Percentiles rank a stretch among this genome's conserved stretches.
Evolutionary conservation across 2,329 filamentous ascomycete species (phyloP).

Genomic region (Sarocladiaceae sp.): DNA sequence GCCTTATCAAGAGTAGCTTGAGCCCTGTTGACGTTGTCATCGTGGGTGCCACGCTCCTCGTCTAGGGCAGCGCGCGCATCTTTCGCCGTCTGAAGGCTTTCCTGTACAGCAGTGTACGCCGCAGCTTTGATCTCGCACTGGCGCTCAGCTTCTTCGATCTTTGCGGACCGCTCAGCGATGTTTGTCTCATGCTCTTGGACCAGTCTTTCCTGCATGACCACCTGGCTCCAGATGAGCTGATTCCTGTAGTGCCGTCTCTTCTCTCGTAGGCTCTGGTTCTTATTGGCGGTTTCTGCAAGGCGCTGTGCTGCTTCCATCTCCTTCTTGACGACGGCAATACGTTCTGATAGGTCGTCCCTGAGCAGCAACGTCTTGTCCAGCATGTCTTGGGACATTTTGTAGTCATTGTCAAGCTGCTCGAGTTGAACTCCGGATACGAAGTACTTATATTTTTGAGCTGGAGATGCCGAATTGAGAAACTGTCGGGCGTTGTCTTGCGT

Average conservation of each 20-base stretch:
- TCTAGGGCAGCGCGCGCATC: conserved; percentile 34
- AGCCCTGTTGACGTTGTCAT: conserved; percentile 35
- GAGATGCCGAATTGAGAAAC: conserved; percentile 79
- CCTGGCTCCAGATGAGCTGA: conserved; percentile 82
- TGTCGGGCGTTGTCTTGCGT: conserved; percentile 93
- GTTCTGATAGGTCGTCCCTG: conserved; percentile 28
- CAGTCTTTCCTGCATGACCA: conserved; percentile 64
- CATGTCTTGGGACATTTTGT: conserved; percentile 73
- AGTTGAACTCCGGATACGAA: conserved; percentile 93
- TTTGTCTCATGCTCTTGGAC: conserved; percentile 18
- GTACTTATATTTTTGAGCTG: conserved; percentile 88
- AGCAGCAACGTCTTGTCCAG: conserved; percentile 56
- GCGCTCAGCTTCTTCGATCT: conserved; percentile 17
- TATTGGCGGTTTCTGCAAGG: conserved; percentile 58
- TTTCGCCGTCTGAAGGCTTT: conserved; percentile 33
- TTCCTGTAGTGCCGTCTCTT: conserved; percentile 52
- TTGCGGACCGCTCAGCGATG: conserved; percentile 14
- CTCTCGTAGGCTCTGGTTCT: conserved; percentile 58
- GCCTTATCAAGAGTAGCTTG: conserved; percentile 48
- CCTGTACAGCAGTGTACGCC: conserved; percentile 39
- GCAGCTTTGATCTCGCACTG: conserved; percentile 38
- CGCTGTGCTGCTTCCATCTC: conserved; percentile 53
- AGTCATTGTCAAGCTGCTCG: conserved; percentile 86
- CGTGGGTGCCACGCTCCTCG: conserved; percentile 39
- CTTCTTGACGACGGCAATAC: conserved; percentile 29